A percentile compares a stretch with the other conserved stretches of the same genome.
phyloP scores from a whole-genome alignment of 2,329 filamentous ascomycete genomes.

The Whalleya microplaca region DNA sequence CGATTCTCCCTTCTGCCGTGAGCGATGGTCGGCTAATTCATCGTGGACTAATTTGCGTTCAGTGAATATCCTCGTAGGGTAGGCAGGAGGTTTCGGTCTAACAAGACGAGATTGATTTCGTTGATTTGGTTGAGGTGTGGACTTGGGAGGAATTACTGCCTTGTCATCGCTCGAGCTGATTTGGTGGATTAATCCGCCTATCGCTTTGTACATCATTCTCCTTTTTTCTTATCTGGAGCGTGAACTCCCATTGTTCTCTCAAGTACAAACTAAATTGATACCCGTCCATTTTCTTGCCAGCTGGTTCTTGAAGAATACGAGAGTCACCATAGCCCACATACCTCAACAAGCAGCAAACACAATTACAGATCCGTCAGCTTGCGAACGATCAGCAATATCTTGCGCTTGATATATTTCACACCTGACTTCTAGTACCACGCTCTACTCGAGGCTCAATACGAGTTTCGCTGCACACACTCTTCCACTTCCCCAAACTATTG shows the following conservation, averaged over 20 bases:
- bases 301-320: constrained; percentile 33
- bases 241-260: constrained; percentile 37
- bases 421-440: constrained; percentile 15
- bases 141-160: constrained; percentile 32
- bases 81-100: constrained; percentile 34
- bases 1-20: constrained; percentile 1
- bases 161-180: constrained; percentile 33
- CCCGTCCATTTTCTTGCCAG: constrained; percentile 39
- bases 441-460: neutral
- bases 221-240: constrained; percentile 33
- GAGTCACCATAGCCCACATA: constrained; percentile 27
- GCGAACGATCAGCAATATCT: constrained; percentile 22
- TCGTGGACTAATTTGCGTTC: constrained; percentile 25
- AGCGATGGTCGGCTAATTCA: constrained; percentile 20
- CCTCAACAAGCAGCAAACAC: constrained; percentile 22
- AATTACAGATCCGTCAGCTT: constrained; percentile 27
- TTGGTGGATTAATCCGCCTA: constrained; percentile 34
- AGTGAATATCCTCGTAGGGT: constrained; percentile 32
- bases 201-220: constrained; percentile 41
- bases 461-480: constrained; percentile 1
- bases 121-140: constrained; percentile 31
- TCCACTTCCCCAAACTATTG: constrained; percentile 15
- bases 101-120: constrained; percentile 34
- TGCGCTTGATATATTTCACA: constrained; percentile 18
- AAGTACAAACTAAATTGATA: constrained; percentile 44